Base-by-base conservation (phyloP, 345 rosid species). In the Lumnitzera racemosa region DNA sequence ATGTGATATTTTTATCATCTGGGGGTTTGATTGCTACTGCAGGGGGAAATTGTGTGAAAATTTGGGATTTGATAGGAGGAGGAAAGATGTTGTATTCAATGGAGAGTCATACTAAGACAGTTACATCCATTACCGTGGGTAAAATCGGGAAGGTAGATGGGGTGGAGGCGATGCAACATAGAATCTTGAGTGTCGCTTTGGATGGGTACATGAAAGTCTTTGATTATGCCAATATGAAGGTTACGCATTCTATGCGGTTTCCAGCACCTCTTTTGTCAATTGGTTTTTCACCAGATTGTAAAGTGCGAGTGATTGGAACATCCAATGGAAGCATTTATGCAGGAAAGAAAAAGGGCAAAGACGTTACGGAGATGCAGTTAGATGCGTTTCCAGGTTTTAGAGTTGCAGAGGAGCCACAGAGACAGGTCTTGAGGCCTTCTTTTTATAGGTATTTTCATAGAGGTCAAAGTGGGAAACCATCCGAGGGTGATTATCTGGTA, bases 21-120 rank as follows among this genome's bases (percentile, higher is more conserved):
- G 99, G 97, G 13, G 95, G 95, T 20, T 66, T 90, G 81, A 56
- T 87, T 16, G 99, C 91, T 0, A 94, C 96, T 0, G 96, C 90
- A 0, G 97, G 97, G n/a, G 87, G 85, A 47, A 85, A 87, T 56
- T 75, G 69, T 17, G 89, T 94, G 65, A 94, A 88, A 76, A 71
- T 94, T 1, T 94, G 99, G 99, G 99, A 94, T 65, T 70, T 94
- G 72, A 73, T 88, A 46, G 91, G 80, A 24, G 99, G 97, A 24
- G 97, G 96, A 57, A 87, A 67, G 73, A 41, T 88, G 91, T 81
- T 86, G 55, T 73, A 80, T 67, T 80, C 96, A 0, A 82, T 92
- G 96, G 97, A 90, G 70, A 90, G 87, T 68, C 99, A 94, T 61
- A 94, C 90, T 81, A 90, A 89, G 82, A 88, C 95, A 4, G 96